Base-by-base conservation (phyloP, 2,329 filamentous ascomycete genomes). In the Arthrobotrys sinensis region DNA sequence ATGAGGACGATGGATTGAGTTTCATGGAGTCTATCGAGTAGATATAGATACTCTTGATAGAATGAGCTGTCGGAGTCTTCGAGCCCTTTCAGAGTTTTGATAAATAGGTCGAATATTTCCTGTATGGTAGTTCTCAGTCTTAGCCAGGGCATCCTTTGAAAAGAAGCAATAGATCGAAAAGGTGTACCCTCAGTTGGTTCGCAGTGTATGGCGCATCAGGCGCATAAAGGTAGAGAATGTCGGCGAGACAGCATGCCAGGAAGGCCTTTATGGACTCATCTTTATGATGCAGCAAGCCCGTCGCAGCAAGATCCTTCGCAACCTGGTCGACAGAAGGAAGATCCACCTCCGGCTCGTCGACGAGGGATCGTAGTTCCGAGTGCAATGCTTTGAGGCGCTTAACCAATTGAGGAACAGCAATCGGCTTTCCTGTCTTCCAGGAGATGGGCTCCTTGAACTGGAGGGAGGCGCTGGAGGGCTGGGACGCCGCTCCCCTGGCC, bases 1-100 rank as follows among this genome's bases (percentile, higher is more conserved):
- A 99, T 89, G 46, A 99, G 89, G 7, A 98, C 89, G 48, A 99
- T 93, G 85, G 94, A 97, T 87, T 98, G 97, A 81, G 97, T 92
- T 81, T 97, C 93, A 70, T 93, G 91, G 34, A 99, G 88, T 16
- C 94, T 97, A 79, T 91, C 90, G 78, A 99, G 87, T 79, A 97
- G 92, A 83, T 96, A 96, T 85, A 96, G 91, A 85, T 99, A 93
- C 84, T 98, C 94, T 71, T 80, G 78, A 57, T 80, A 81, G 46
- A 80, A 82, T 8, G 76, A 68, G 10, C 73, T 79, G 28, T 82
- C 80, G 21, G 80, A 63, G 50, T 81, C 78, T 14, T 76, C 76
- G 19, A 82, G 80, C 21, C 80, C 79, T 55, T 79, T 80, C 7
- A 82, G 68, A 43, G 81, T 80, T 73, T 90, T 91, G 81, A 97